Evolutionary conservation across 2,329 filamentous ascomycete genomes (phyloP).

Genomic region (Penicillium sp.): DNA sequence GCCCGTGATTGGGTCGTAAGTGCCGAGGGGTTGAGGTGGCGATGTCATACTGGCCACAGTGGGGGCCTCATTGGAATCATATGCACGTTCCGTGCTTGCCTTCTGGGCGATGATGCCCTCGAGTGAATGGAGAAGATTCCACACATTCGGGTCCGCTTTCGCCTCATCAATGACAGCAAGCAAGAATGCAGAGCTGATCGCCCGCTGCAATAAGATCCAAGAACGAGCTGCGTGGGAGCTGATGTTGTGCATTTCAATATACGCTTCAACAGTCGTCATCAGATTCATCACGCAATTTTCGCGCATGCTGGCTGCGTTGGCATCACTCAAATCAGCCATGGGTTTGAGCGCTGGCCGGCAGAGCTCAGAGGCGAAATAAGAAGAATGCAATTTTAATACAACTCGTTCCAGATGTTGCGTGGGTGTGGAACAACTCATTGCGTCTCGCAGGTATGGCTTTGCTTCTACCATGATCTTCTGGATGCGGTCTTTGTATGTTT

Average conservation of each 20-base stretch:
- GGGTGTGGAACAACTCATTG: constrained; percentile 32
- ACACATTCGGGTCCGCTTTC: constrained; percentile 34
- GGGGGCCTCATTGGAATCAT: constrained; percentile 14
- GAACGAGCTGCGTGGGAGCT: constrained; percentile 39
- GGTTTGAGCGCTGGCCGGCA: constrained; percentile 54
- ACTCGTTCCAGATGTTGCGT: constrained; percentile 53
- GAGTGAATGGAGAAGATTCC: constrained; percentile 34
- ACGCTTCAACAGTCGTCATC: constrained; percentile 51
- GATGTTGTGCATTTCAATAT: constrained; percentile 47
- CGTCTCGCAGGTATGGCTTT: constrained; percentile 50
- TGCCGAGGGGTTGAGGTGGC: constrained; percentile 12
- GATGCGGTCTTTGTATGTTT: constrained; percentile 50
- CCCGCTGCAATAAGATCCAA: constrained; percentile 42
- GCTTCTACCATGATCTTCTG: constrained; percentile 51
- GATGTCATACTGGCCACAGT: constrained; percentile 15
- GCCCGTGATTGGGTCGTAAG: constrained; percentile 24
- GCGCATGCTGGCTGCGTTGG: constrained; percentile 36
- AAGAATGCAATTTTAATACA: constrained; percentile 53
- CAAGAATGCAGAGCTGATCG: constrained; percentile 42
- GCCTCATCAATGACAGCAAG: constrained; percentile 41
- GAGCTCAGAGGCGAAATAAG: constrained; percentile 55
- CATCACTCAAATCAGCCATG: constrained; percentile 37
- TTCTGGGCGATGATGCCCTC: constrained; percentile 40
- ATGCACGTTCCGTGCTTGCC: constrained; percentile 30
- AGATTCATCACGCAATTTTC: constrained; percentile 50